Evolutionary conservation across 2,329 filamentous ascomycete genomes (phyloP).

Genomic region (Thelonectria blattea): DNA sequence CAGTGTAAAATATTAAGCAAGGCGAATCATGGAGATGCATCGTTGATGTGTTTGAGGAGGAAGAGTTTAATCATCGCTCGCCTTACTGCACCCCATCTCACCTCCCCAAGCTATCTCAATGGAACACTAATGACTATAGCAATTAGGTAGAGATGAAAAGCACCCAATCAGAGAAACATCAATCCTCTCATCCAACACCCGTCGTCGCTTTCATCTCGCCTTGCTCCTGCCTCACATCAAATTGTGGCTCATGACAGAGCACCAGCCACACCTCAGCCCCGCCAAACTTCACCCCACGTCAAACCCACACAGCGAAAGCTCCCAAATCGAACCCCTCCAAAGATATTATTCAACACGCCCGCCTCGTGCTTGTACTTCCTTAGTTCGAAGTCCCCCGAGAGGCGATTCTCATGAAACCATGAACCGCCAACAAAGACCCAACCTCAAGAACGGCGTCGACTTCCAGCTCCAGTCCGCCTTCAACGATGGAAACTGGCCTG

Average conservation of each 20-base stretch:
- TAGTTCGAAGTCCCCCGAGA: constrained; percentile 11
- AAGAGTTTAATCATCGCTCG: too few relatives aligned
- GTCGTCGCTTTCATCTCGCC: not conserved
- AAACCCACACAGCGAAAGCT: not conserved
- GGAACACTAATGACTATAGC: too few relatives aligned
- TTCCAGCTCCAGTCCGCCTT: constrained; percentile 63
- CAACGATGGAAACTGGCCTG: constrained; percentile 59
- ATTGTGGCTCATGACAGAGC: constrained; percentile 19
- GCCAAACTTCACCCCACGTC: constrained; percentile 21
- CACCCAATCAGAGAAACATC: too few relatives aligned
- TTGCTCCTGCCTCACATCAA: not conserved
- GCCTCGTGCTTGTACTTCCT: constrained; percentile 15
- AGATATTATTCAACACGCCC: constrained; percentile 16
- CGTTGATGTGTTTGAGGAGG: not conserved
- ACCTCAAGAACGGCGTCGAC: constrained; percentile 57
- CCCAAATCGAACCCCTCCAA: constrained; percentile 20
- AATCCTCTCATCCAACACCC: too few relatives aligned
- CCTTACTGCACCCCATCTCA: too few relatives aligned
- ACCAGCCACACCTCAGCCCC: constrained; percentile 17
- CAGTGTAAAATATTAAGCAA: constrained; percentile 18
- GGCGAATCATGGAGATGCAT: not conserved
- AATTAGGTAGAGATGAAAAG: too few relatives aligned
- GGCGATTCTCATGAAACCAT: constrained; percentile 33
- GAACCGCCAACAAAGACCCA: constrained; percentile 44
- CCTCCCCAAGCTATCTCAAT: too few relatives aligned